Evolutionary conservation across 805 yeast genomes (phyloP).

Genomic region (Candida cerambycidarum): DNA sequence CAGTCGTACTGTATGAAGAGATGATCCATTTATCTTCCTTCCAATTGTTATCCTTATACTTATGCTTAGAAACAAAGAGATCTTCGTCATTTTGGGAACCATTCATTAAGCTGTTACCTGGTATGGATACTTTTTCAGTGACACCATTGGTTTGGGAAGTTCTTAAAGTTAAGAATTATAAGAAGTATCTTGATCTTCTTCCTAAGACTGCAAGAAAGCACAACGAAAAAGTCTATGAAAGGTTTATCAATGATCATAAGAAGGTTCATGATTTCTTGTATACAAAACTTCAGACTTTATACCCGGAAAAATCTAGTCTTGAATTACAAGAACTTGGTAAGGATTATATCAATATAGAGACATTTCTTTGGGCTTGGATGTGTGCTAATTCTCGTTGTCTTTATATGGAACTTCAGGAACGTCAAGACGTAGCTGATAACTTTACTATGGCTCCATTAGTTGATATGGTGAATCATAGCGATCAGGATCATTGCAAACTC

Average conservation of each 20-base stretch:
- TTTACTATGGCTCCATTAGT: slow-evolving; percentile 91
- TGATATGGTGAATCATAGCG: slow-evolving; percentile 79
- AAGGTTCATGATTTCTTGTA: slow-evolving; percentile 20
- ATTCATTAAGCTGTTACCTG: slow-evolving; percentile 66
- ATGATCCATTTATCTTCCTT: slow-evolving; percentile 52
- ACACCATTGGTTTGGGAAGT: slow-evolving; percentile 68
- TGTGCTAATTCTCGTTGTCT: slow-evolving; percentile 90
- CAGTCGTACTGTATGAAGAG: slow-evolving; percentile 26
- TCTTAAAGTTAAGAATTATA: slow-evolving; percentile 22
- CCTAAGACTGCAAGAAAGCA: slow-evolving; percentile 46
- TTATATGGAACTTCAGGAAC: slow-evolving; percentile 65
- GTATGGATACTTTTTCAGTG: slow-evolving; percentile 46
- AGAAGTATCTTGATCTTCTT: slow-evolving; percentile 34
- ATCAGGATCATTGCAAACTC: slow-evolving; percentile 53
- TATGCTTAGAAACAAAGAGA: slow-evolving; percentile 45
- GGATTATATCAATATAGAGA: slow-evolving; percentile 6
- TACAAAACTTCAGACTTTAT: slow-evolving; percentile 1
- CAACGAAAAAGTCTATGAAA: slow-evolving; percentile 37
- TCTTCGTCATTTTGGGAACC: slow-evolving; percentile 57
- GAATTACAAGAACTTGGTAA: background rate
- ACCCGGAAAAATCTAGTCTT: background rate
- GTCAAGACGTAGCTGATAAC: slow-evolving; percentile 54
- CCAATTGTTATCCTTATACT: slow-evolving; percentile 55
- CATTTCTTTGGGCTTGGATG: slow-evolving; percentile 73
- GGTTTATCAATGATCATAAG: slow-evolving; percentile 48